phyloP scores from a whole-genome alignment of 768 basidiomycete species.

The Paxillus rubicundulus region DNA sequence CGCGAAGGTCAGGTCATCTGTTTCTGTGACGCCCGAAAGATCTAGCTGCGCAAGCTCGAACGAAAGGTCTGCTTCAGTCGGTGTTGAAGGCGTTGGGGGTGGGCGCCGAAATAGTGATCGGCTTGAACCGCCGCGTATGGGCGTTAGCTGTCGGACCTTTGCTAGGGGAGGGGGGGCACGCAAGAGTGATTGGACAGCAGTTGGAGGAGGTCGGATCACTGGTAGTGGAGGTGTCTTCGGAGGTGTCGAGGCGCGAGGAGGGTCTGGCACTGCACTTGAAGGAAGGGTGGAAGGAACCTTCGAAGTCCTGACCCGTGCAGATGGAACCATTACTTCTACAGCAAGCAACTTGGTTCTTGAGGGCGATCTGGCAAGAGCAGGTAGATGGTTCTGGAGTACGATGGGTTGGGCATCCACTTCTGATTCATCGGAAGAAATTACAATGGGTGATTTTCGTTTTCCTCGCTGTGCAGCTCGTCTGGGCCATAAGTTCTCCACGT shows the following conservation, averaged over 20 bases:
- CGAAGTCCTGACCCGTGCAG: conserved; percentile 23
- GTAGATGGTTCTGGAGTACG: conserved; percentile 2
- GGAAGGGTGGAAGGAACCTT: conserved; percentile 14
- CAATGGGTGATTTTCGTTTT: conserved; percentile 21
- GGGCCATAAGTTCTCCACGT: conserved; percentile 26
- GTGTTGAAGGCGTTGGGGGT: conserved; percentile 56
- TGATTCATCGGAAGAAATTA: conserved; percentile 50
- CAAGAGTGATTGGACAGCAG: conserved; percentile 3
- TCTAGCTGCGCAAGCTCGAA: conserved; percentile 38
- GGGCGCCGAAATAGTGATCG: conserved; percentile 36
- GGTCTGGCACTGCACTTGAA: conserved; percentile 2
- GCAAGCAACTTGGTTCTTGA: conserved; percentile 18
- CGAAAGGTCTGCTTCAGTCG: conserved; percentile 47
- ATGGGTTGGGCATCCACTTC: conserved; percentile 29
- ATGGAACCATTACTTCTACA: conserved; percentile 45
- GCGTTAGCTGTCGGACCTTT: conserved; percentile 65
- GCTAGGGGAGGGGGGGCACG: conserved; percentile 16
- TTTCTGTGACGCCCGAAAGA: conserved; percentile 46
- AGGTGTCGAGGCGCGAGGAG: neutral
- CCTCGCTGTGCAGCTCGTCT: conserved; percentile 10
- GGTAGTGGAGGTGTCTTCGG: conserved; percentile 1
- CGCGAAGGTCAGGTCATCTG: conserved; percentile 42
- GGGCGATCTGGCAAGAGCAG: conserved; percentile 9
- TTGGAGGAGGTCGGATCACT: neutral
- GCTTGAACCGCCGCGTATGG: conserved; percentile 49